A percentile compares a stretch with the other conserved stretches of the same genome.
Conservation (phyloP, 331 rosid species). For the Stylosanthes scabra region DNA sequence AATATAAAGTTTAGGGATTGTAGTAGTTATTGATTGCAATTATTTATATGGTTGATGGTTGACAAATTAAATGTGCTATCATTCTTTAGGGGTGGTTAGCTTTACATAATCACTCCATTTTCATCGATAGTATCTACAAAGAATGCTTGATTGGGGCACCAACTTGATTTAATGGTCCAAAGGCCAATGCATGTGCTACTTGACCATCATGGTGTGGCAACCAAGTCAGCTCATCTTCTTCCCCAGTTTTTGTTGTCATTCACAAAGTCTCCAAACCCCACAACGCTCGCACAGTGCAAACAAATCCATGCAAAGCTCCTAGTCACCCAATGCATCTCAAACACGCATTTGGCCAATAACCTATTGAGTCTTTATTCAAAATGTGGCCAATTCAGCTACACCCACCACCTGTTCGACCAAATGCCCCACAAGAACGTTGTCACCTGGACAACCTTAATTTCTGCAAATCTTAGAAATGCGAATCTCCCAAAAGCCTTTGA, state of each 20-base stretch:
- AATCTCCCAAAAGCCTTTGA: conserved; percentile 44
- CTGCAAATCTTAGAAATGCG: conserved; percentile 49
- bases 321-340: conserved; percentile 48
- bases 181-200: conserved; percentile 12
- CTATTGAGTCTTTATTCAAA: conserved; percentile 47
- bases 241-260: conserved; percentile 42
- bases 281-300: conserved; percentile 47
- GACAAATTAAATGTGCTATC: too few species aligned
- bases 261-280: conserved; percentile 36
- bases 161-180: conserved; percentile 18
- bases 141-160: too few species aligned
- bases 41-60: too few species aligned
- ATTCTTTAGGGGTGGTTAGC: too few species aligned
- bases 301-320: conserved; percentile 58
- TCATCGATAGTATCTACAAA: too few species aligned
- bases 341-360: conserved; percentile 53
- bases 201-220: not conserved
- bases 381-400: conserved; percentile 42
- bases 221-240: conserved; percentile 16
- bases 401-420: conserved; percentile 52
- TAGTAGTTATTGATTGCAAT: too few species aligned
- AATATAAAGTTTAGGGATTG: too few species aligned
- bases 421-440: conserved; percentile 59
- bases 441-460: conserved; percentile 62
- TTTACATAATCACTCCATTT: too few species aligned